Evolutionary conservation across 441 rosid genomes (phyloP).

Genomic region (Manihot esculenta): DNA sequence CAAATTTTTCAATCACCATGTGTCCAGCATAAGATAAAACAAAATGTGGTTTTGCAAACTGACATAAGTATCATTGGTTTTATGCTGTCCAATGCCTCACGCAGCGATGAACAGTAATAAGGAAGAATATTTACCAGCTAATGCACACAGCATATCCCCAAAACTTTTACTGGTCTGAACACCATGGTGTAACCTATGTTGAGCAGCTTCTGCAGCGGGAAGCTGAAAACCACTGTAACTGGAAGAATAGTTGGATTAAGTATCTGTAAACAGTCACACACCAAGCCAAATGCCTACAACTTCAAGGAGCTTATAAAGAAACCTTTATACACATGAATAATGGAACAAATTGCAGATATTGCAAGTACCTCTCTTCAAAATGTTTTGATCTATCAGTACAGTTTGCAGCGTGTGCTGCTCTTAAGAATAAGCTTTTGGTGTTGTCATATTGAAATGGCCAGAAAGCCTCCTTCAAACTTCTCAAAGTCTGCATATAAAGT

Average conservation of each 20-base stretch:
- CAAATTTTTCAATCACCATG: not conserved
- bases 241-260: not conserved
- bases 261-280: not conserved
- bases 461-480: slow-evolving; percentile 56
- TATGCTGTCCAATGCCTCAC: not conserved
- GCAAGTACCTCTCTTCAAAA: slow-evolving; percentile 42
- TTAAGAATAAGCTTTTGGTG: slow-evolving; percentile 50
- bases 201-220: slow-evolving; percentile 63
- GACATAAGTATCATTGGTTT: not conserved
- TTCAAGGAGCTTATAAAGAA: not conserved
- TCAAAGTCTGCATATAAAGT: slow-evolving; percentile 40
- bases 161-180: slow-evolving; percentile 52
- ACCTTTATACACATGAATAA: not conserved
- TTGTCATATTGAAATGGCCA: slow-evolving; percentile 66
- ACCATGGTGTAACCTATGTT: slow-evolving; percentile 52
- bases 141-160: slow-evolving; percentile 68
- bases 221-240: slow-evolving; percentile 47
- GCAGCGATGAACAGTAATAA: not conserved
- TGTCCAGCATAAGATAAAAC: not conserved
- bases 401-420: slow-evolving; percentile 61
- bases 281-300: not conserved
- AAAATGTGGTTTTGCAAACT: not conserved
- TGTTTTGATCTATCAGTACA: slow-evolving; percentile 35
- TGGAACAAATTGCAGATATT: not conserved
- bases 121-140: slow-evolving; percentile 41